phyloP scores from a whole-genome alignment of 371 early-diverging fungal species.

The Quaeritorhiza haematococci region DNA sequence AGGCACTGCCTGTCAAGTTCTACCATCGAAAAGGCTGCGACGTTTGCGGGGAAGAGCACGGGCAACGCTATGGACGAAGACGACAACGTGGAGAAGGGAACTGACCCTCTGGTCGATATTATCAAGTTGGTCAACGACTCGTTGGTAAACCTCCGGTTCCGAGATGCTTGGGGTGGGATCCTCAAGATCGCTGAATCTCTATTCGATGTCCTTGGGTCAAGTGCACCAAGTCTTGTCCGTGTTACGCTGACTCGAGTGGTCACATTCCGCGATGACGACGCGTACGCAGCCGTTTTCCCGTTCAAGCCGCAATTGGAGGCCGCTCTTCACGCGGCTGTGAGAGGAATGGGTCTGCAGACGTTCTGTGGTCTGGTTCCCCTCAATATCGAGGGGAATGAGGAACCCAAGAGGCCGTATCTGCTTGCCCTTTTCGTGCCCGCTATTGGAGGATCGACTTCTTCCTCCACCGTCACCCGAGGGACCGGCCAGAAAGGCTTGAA shows the following conservation, averaged over 20 bases:
- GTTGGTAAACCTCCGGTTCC: slow-evolving; percentile 58
- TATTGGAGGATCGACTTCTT: slow-evolving; percentile 18
- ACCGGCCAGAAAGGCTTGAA: no score
- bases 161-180: slow-evolving; percentile 77
- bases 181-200: slow-evolving; percentile 70
- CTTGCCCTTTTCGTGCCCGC: slow-evolving; percentile 33
- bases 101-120: slow-evolving; percentile 9
- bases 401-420: slow-evolving; percentile 40
- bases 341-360: slow-evolving; percentile 71
- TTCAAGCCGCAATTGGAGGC: slow-evolving; percentile 81
- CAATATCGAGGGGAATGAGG: slow-evolving; percentile 65
- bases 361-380: slow-evolving; percentile 80
- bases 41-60: background rate
- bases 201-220: slow-evolving; percentile 56
- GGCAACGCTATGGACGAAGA: slow-evolving; percentile 2
- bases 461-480: background rate
- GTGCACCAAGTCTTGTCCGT: slow-evolving; percentile 60
- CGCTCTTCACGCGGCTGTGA: slow-evolving; percentile 73
- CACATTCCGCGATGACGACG: slow-evolving; percentile 71
- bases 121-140: slow-evolving; percentile 17
- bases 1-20: slow-evolving; percentile 50
- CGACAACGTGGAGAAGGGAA: slow-evolving; percentile 1
- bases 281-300: slow-evolving; percentile 55
- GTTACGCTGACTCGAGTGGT: slow-evolving; percentile 61
- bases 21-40: slow-evolving; percentile 23